Evolutionary conservation across 208 protist species (phyloP), one percentile per base, ranked within the genome.

Genomic region (Trypanosoma theileri): DNA sequence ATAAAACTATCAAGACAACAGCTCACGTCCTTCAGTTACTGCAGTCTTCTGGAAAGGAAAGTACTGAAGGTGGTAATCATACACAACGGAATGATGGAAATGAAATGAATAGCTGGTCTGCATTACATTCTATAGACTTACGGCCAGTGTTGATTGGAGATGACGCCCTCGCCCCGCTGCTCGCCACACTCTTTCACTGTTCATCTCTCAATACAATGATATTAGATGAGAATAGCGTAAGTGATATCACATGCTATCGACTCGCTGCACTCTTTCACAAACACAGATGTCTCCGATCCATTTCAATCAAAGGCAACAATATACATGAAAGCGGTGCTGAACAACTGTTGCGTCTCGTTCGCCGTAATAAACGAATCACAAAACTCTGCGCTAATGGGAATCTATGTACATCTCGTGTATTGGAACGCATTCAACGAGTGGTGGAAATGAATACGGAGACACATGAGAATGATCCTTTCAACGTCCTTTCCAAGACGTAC

Each of bases 291-390:
- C 77, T 96, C 16, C 55, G 65, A 12, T 53, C 65, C 56, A 16
- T 96, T 4, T 88, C 80, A 0, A 55, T 94, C 4, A 42, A 55
- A 13, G 66, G 71, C 17, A 96, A 96, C 70, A 54, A 57, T 53
- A 72, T 96, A 1, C 82, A 94, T 68, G 91, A 96, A 60, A 73
- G 72, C 12, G 91, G 91, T 21, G 91, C 76, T 1, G 85, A 86
- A 65, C 77, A 88, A 52, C 79, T 96, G 26, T 58, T 94, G 61
- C 84, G 84, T 1, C 83, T 96, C 17, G 70, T 77, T 50, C 82
- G 85, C 28, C 69, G 80, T 56, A 94, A 96, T 69, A 82, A 68
- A 7, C 67, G 79, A 21, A 46, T 96, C 35, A 78, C 71, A 6
- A 48, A 55, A 6, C 11, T 96, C 50, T 45, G 81, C 46, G 72